Percentiles rank a stretch among this genome's conserved stretches.
These are phyloP conservation scores for Backusella parvicylindrica DNA, from an alignment of 192 early-diverging fungal genomes.

Conservation along the genomic window DNA sequence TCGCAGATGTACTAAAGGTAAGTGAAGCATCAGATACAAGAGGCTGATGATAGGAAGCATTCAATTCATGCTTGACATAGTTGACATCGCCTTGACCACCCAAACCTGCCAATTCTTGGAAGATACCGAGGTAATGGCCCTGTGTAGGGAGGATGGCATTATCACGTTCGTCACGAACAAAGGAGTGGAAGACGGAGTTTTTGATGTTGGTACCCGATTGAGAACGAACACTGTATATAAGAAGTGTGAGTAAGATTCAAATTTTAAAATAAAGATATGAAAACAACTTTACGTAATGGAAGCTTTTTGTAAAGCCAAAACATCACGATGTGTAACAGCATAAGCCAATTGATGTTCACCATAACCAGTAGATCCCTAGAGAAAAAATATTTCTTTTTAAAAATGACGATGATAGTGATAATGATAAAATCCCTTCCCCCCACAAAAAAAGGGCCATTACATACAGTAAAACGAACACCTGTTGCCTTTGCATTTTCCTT, in stretches of 20 bases:
- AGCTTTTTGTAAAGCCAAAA: not conserved
- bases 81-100: conserved; percentile 68
- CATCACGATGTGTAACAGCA: not conserved
- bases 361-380: not conserved
- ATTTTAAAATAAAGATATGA: no score
- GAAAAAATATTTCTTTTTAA: no score
- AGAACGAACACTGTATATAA: not conserved
- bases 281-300: conserved; percentile 12
- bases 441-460: not conserved
- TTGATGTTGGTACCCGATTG: conserved; percentile 52
- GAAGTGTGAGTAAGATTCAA: not conserved
- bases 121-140: conserved; percentile 52
- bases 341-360: conserved; percentile 7
- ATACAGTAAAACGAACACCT: conserved; percentile 30
- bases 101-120: conserved; percentile 76
- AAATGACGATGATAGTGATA: no score
- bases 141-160: conserved; percentile 70
- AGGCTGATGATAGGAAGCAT: conserved; percentile 50
- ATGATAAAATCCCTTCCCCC: no score
- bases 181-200: conserved; percentile 66
- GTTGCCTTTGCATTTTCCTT: conserved; percentile 17
- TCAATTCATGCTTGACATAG: conserved; percentile 67
- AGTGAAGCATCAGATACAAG: not conserved
- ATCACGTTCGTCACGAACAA: conserved; percentile 72
- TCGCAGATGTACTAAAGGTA: conserved; percentile 39